phyloP scores from a whole-genome alignment of 2,329 filamentous ascomycete species.

The Verticillium klebahnii region DNA sequence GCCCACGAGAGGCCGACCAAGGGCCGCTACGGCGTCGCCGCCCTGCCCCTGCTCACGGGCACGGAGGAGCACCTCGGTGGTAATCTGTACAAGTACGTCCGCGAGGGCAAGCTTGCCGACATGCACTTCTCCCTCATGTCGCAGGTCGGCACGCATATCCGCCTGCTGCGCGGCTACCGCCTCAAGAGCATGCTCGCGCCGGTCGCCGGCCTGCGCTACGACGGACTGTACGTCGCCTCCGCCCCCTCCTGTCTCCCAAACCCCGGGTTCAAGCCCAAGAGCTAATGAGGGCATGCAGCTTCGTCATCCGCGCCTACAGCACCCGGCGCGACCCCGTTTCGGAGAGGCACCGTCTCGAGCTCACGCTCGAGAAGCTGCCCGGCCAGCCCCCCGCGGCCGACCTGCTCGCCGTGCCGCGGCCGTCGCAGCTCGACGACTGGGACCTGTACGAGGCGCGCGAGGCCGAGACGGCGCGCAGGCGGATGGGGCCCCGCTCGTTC shows the following conservation, averaged over 20 bases:
- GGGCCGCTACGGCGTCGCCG: slow-evolving; percentile 38
- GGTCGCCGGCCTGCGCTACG: slow-evolving; percentile 48
- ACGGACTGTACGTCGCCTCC: slow-evolving; percentile 47
- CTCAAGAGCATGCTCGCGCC: slow-evolving; percentile 49
- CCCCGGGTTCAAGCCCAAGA: no score
- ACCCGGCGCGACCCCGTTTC: slow-evolving; percentile 33
- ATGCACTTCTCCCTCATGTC: slow-evolving; percentile 45
- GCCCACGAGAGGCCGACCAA: slow-evolving; percentile 39
- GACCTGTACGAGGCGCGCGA: slow-evolving; percentile 37
- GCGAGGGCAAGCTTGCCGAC: slow-evolving; percentile 35
- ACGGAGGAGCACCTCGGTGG: slow-evolving; percentile 36
- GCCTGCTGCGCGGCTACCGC: slow-evolving; percentile 46
- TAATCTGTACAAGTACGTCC: slow-evolving; percentile 36
- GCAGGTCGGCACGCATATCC: slow-evolving; percentile 43
- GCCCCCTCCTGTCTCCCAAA: neutral
- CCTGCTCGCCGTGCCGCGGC: slow-evolving; percentile 34
- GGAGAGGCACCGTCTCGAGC: slow-evolving; percentile 35
- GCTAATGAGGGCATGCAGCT: slow-evolving; percentile 28
- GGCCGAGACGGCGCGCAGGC: slow-evolving; percentile 10
- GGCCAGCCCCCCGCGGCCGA: slow-evolving; percentile 37
- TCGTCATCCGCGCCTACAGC: slow-evolving; percentile 43
- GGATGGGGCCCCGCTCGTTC: slow-evolving; percentile 10
- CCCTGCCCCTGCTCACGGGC: slow-evolving; percentile 48
- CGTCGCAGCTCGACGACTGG: slow-evolving; percentile 56
- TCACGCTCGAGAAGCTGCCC: slow-evolving; percentile 40